Conservation (phyloP, 352 stramenopile species). For the Globisporangium solare region DNA sequence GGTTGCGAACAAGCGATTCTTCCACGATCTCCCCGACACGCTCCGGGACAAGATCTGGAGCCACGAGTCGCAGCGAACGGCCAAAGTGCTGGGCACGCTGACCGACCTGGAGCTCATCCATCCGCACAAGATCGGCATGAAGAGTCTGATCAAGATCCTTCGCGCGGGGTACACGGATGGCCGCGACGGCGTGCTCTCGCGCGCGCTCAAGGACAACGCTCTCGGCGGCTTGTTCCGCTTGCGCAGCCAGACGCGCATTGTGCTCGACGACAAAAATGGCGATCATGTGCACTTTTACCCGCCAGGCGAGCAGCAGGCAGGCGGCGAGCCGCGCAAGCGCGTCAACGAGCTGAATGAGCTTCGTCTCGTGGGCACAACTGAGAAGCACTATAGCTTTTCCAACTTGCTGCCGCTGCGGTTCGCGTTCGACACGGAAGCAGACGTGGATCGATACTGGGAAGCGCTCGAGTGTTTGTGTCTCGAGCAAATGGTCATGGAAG, state of each 20-base stretch:
- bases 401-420: slow-evolving; percentile 55
- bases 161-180: slow-evolving; percentile 62
- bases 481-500: slow-evolving; percentile 79
- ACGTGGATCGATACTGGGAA: slow-evolving; percentile 74
- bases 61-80: slow-evolving; percentile 62
- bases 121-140: slow-evolving; percentile 84
- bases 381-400: slow-evolving; percentile 70
- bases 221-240: slow-evolving; percentile 67
- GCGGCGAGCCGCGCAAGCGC: slow-evolving; percentile 4
- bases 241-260: slow-evolving; percentile 39
- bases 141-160: slow-evolving; percentile 68
- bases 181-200: slow-evolving; percentile 53
- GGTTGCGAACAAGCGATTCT: slow-evolving; percentile 35
- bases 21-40: slow-evolving; percentile 34
- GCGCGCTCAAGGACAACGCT: slow-evolving; percentile 70
- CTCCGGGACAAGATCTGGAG: slow-evolving; percentile 65
- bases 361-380: slow-evolving; percentile 53
- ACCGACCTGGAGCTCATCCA: slow-evolving; percentile 60
- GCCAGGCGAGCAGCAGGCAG: slow-evolving; percentile 2
- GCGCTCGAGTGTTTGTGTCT: slow-evolving; percentile 73
- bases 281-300: slow-evolving; percentile 9
- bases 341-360: slow-evolving; percentile 28
- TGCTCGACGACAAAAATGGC: slow-evolving; percentile 35
- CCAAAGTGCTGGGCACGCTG: slow-evolving; percentile 69
- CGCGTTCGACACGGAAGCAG: slow-evolving; percentile 25